These are phyloP conservation scores for Ganoderma lucidum DNA, from an alignment of 1,284 basidiomycete species.

Conservation along the genomic window DNA sequence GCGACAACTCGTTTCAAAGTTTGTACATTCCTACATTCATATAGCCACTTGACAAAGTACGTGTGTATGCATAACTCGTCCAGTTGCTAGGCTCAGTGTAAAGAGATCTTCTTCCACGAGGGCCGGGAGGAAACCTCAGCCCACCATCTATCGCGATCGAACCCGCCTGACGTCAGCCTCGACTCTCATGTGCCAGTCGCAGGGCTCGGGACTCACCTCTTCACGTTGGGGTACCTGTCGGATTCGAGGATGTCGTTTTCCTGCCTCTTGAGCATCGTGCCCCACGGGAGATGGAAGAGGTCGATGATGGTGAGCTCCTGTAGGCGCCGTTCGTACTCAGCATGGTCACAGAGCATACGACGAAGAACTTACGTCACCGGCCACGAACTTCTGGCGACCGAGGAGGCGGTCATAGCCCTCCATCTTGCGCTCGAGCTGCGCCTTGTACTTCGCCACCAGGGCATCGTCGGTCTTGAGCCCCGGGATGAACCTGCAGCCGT, in stretches of 20 bases:
- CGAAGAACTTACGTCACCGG: slow-evolving; percentile 44
- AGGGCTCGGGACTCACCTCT: slow-evolving; percentile 28
- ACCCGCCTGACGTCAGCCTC: background rate
- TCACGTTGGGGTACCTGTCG: slow-evolving; percentile 41
- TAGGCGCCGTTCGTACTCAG: background rate
- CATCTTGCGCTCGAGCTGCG: background rate
- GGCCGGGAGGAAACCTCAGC: background rate
- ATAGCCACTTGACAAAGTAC: too few species aligned
- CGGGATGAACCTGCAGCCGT: background rate
- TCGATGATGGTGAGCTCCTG: slow-evolving; percentile 59
- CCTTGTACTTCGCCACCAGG: background rate
- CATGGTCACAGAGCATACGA: background rate
- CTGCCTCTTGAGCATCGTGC: slow-evolving; percentile 35
- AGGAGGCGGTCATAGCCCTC: slow-evolving; percentile 33
- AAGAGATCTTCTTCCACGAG: background rate
- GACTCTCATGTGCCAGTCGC: background rate
- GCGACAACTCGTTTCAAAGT: too few species aligned
- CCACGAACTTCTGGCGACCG: slow-evolving; percentile 53
- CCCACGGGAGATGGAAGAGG: slow-evolving; percentile 61
- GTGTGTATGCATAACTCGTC: too few species aligned
- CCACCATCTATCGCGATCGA: background rate
- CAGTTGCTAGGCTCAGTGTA: too few species aligned
- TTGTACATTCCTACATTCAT: too few species aligned
- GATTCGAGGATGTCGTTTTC: slow-evolving; percentile 35
- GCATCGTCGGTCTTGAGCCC: background rate